Evolutionary conservation across 169 alveolate species (phyloP).

Genomic region (Cryptosporidium meleagridis): DNA sequence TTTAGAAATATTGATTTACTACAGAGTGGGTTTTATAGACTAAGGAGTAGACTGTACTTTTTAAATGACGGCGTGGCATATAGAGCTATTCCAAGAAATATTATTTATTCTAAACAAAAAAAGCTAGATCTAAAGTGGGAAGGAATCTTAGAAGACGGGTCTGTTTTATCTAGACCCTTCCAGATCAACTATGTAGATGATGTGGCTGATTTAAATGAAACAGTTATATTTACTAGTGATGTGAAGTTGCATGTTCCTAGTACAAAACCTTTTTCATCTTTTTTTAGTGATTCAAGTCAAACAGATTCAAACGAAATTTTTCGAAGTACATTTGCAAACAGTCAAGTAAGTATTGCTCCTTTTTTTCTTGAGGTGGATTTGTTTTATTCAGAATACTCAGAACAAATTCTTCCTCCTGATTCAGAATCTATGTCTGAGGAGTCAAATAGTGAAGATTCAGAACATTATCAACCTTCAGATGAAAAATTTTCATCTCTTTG

Average conservation of each 20-base stretch:
- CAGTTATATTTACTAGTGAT: slow-evolving; percentile 29
- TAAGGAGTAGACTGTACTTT: slow-evolving; percentile 55
- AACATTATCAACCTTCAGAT: neutral
- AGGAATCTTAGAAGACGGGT: slow-evolving; percentile 44
- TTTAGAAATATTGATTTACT: slow-evolving; percentile 63
- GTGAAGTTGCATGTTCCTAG: slow-evolving; percentile 12
- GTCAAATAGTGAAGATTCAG: neutral
- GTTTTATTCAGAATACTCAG: slow-evolving; percentile 32
- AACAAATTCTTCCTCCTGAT: neutral
- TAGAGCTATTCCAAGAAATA: slow-evolving; percentile 44
- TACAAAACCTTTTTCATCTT: slow-evolving; percentile 1
- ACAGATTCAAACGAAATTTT: slow-evolving; percentile 7
- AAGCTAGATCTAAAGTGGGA: slow-evolving; percentile 29
- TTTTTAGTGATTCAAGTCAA: slow-evolving; percentile 21
- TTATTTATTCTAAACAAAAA: slow-evolving; percentile 17
- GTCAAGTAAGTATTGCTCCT: slow-evolving; percentile 19
- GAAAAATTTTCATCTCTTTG: slow-evolving; percentile 47
- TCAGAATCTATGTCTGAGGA: neutral
- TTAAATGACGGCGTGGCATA: slow-evolving; percentile 37
- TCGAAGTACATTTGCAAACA: slow-evolving; percentile 16
- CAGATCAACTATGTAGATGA: slow-evolving; percentile 48
- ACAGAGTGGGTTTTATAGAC: slow-evolving; percentile 71
- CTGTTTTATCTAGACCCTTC: slow-evolving; percentile 46
- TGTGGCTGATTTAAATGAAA: slow-evolving; percentile 53
- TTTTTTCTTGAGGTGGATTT: slow-evolving; percentile 70